Percentiles rank a stretch among this genome's conserved stretches.
These are phyloP conservation scores for Pseudoscleropodium purum DNA, from an alignment of 225 moss, liverwort and hornwort species.

Conservation along the genomic window DNA sequence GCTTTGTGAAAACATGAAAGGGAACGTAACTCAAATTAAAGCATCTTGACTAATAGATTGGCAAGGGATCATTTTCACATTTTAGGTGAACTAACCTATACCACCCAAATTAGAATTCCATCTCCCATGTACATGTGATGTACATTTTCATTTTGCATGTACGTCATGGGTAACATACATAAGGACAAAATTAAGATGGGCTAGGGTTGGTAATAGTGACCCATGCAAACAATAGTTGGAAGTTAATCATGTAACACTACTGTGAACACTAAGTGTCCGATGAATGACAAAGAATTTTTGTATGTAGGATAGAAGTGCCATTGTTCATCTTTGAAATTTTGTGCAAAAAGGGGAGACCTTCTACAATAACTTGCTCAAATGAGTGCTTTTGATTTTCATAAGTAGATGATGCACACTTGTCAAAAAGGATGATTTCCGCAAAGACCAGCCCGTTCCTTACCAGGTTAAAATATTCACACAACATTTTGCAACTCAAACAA, in stretches of 20 bases:
- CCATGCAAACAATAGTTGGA: rapidly evolving
- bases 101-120: neutral
- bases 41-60: neutral
- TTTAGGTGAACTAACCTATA: neutral
- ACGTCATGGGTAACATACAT: rapidly evolving
- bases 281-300: too few relatives aligned
- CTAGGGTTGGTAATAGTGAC: rapidly evolving
- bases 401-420: too few relatives aligned
- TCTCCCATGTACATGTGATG: rapidly evolving
- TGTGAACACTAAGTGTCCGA: too few relatives aligned
- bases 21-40: neutral
- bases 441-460: too few relatives aligned
- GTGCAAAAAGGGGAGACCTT: too few relatives aligned
- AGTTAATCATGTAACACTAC: neutral
- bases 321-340: too few relatives aligned
- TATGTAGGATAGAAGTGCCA: too few relatives aligned
- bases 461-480: neutral
- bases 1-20: neutral
- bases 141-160: neutral
- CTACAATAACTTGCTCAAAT: too few relatives aligned
- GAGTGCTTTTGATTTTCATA: too few relatives aligned
- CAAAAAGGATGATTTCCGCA: too few relatives aligned
- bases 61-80: neutral
- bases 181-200: neutral
- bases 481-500: neutral